Evolutionary conservation across 306 rosid genomes (phyloP), one percentile per base, ranked within the genome.

Genomic region (Vachellia collinsii): DNA sequence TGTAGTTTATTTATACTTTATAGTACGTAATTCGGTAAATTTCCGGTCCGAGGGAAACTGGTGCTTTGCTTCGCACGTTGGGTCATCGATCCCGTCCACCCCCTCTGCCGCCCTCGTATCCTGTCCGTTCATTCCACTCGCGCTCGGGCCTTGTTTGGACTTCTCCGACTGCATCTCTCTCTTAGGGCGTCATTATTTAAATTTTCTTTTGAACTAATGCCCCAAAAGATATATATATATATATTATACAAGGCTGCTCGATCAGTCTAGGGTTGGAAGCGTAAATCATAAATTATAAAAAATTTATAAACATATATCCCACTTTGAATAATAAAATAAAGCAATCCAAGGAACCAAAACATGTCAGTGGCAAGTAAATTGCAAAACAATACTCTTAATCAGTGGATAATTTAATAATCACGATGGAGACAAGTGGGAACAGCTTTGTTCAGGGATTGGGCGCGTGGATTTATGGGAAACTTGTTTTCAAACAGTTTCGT

Each of bases 381-480:
- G 22, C 16, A 43, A 43, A 69, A 69, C 38, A 43, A 43, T 12
- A 68, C 12, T 39, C 25, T 22, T 42, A 20, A 25, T 42, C 0
- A 13, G 19, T 5, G 58, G 48, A 23, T 29, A 11, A 4, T 70
- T 43, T 20, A 43, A 11, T 42, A 70, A 43, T 43, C 0, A 46
- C 9, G 36, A 46, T 46, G 41, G n/a, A 70, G 75, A 46, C 75
- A 69, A 43, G 75, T 70, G 75, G 75, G 59, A 70, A 70, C 75
- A 70, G 41, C 37, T 44, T 23, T 44, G 46, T 70, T 22, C 75
- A 46, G 51, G 39, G 75, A 22, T 70, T 44, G 41, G 58, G 36
- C 8, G 58, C 41, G 13, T 14, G 22, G 76, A 71, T 71, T 47
- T 46, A 12, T 48, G 59, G 71, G 22, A 62, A 62, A 62, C 61